Percentiles rank a stretch among this genome's conserved stretches.
phyloP scores from a whole-genome alignment of 495 filamentous ascomycete genomes.

The Podospora pseudocomata region DNA sequence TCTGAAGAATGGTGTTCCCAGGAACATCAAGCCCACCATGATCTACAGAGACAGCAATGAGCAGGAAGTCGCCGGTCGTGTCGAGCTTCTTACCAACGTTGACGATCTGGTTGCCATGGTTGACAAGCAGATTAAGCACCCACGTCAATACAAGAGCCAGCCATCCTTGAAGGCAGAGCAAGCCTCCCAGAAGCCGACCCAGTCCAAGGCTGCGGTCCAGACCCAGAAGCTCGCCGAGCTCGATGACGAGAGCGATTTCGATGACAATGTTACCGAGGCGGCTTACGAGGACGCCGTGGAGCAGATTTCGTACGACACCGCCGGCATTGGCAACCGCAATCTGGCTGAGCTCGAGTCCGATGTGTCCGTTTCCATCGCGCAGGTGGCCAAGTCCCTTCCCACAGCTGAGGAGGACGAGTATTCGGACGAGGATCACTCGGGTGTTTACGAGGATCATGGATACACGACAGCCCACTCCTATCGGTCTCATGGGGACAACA shows the following conservation, averaged over 20 bases:
- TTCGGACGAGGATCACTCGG: slow-evolving; percentile 73
- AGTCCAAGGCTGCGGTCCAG: slow-evolving; percentile 30
- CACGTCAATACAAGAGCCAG: slow-evolving; percentile 47
- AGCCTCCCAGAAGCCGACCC: slow-evolving; percentile 30
- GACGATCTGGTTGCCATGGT: slow-evolving; percentile 26
- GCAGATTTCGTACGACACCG: slow-evolving; percentile 25
- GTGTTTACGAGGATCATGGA: slow-evolving; percentile 77
- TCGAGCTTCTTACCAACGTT: slow-evolving; percentile 12
- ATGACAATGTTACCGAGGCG: slow-evolving; percentile 36
- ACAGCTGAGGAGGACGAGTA: slow-evolving; percentile 65
- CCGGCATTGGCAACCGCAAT: slow-evolving; percentile 11
- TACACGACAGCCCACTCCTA: slow-evolving; percentile 74
- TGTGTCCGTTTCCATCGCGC: neutral
- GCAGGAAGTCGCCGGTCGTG: slow-evolving; percentile 16
- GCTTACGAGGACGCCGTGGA: slow-evolving; percentile 46
- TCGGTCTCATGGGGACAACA: slow-evolving; percentile 73
- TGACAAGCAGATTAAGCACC: slow-evolving; percentile 32
- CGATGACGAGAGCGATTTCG: slow-evolving; percentile 26
- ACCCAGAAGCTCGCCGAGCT: slow-evolving; percentile 24
- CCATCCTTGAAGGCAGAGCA: slow-evolving; percentile 32
- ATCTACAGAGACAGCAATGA: slow-evolving; percentile 63
- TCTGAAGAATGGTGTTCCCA: slow-evolving; percentile 50
- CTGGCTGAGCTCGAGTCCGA: slow-evolving; percentile 11
- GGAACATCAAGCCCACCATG: slow-evolving; percentile 49
- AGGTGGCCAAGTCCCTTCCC: slow-evolving; percentile 18